phyloP scores from a whole-genome alignment of 768 basidiomycete genomes.

The Lactarius evosmus region DNA sequence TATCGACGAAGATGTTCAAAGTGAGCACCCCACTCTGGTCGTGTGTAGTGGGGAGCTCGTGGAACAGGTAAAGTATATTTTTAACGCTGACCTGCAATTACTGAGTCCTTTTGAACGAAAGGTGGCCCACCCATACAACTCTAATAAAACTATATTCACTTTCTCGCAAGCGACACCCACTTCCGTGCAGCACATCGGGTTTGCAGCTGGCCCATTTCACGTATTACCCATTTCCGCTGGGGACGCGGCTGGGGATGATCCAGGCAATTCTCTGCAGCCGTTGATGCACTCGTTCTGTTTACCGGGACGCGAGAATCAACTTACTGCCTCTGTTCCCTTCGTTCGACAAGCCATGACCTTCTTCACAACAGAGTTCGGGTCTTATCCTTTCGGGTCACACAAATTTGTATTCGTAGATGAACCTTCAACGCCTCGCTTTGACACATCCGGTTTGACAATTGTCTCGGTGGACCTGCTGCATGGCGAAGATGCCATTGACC shows the following conservation, averaged over 20 bases:
- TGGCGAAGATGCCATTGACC: conserved; percentile 87
- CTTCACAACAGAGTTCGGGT: conserved; percentile 87
- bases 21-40: conserved; percentile 76
- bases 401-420: conserved; percentile 94
- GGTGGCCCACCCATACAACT: conserved; percentile 92
- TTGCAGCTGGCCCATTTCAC: conserved; percentile 94
- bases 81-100: conserved; percentile 7
- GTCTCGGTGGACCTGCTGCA: conserved; percentile 79
- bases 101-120: conserved; percentile 35
- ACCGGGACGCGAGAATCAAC: conserved; percentile 76
- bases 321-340: conserved; percentile 67
- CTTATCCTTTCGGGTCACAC: conserved; percentile 94
- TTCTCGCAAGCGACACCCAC: conserved; percentile 84
- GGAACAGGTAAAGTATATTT: conserved; percentile 64
- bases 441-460: conserved; percentile 80
- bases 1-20: conserved; percentile 47
- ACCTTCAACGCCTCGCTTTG: conserved; percentile 75
- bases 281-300: conserved; percentile 91
- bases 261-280: conserved; percentile 58
- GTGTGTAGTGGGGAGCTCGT: conserved; percentile 92
- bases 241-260: conserved; percentile 55
- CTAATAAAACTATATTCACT: conserved; percentile 91
- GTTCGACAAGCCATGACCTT: conserved; percentile 90
- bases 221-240: conserved; percentile 66
- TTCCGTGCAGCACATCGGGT: conserved; percentile 94